Evolutionary conservation across 352 stramenopile genomes (phyloP).

Genomic region (Blastocystis sp.): DNA sequence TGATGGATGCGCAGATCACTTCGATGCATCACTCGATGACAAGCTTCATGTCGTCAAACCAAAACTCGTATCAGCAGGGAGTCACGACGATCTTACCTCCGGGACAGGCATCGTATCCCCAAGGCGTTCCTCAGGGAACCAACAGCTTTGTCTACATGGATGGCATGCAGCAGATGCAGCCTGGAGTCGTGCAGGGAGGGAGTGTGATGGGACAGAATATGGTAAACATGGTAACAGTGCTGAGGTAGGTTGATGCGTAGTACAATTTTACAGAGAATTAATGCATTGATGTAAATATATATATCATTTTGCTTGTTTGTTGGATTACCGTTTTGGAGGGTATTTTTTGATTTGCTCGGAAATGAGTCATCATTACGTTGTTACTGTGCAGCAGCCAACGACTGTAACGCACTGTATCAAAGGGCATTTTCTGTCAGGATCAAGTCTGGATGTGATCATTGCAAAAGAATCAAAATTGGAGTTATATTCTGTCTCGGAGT

Average conservation of each 20-base stretch:
- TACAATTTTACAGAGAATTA: conserved; percentile 23
- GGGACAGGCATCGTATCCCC: background rate
- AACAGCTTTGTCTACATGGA: conserved; percentile 36
- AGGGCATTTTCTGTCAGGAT: conserved; percentile 29
- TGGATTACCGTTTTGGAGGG: background rate
- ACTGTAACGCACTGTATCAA: conserved; percentile 47
- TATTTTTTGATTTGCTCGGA: background rate
- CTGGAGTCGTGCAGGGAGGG: background rate
- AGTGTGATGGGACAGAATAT: background rate
- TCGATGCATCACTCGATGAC: background rate
- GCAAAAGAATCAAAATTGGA: conserved; percentile 48
- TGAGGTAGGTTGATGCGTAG: background rate
- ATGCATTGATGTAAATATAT: background rate
- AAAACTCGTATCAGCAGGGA: background rate
- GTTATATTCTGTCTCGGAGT: conserved; percentile 31
- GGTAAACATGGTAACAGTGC: background rate
- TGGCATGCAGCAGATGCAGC: background rate
- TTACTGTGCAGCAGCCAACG: conserved; percentile 29
- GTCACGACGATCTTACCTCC: background rate
- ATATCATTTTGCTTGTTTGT: background rate
- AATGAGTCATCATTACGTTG: conserved; percentile 43
- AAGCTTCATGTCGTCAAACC: background rate
- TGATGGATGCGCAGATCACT: background rate
- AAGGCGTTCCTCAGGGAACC: background rate
- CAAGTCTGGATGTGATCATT: conserved; percentile 38